A percentile compares a stretch with the other conserved stretches of the same genome.
Conservation (phyloP, 179 eudicot genomes). For the Nepenthes alata region DNA sequence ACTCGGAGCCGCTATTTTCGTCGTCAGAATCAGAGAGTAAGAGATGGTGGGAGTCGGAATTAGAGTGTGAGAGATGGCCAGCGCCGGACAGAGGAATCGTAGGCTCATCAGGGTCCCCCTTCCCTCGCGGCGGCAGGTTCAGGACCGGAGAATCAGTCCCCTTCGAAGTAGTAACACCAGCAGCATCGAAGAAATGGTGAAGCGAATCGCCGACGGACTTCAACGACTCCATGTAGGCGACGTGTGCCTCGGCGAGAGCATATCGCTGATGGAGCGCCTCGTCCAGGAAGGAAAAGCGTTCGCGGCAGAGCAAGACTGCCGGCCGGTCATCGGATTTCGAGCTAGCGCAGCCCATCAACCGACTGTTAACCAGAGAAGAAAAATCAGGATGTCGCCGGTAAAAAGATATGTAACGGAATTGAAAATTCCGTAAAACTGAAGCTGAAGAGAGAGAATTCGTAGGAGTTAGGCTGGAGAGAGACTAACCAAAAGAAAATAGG, state of each 20-base stretch:
- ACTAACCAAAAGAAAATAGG: constrained; percentile 7
- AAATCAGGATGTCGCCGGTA: background rate
- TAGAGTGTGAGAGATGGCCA: constrained; percentile 8
- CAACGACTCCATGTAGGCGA: constrained; percentile 52
- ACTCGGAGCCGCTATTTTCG: constrained; percentile 6
- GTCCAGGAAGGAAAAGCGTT: constrained; percentile 38
- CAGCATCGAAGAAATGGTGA: constrained; percentile 34
- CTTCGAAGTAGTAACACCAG: background rate
- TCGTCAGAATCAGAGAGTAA: constrained; percentile 44
- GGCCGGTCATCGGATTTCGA: constrained; percentile 75
- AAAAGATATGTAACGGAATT: background rate
- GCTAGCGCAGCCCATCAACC: constrained; percentile 65
- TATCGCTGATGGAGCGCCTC: constrained; percentile 49
- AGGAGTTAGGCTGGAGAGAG: constrained; percentile 1
- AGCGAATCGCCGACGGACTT: constrained; percentile 37
- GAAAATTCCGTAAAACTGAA: too few species aligned
- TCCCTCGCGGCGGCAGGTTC: constrained; percentile 30
- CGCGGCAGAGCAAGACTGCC: constrained; percentile 64
- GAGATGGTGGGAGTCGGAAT: constrained; percentile 48
- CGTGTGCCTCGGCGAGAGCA: constrained; percentile 53
- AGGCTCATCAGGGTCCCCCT: constrained; percentile 13
- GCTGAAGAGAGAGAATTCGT: background rate
- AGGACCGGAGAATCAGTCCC: constrained; percentile 26
- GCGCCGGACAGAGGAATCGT: background rate
- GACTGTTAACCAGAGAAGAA: background rate